Percentiles rank a stretch among this genome's conserved stretches.
These are phyloP conservation scores for Serpula lacrymans DNA, from an alignment of 768 basidiomycete species.

Conservation along the genomic window DNA sequence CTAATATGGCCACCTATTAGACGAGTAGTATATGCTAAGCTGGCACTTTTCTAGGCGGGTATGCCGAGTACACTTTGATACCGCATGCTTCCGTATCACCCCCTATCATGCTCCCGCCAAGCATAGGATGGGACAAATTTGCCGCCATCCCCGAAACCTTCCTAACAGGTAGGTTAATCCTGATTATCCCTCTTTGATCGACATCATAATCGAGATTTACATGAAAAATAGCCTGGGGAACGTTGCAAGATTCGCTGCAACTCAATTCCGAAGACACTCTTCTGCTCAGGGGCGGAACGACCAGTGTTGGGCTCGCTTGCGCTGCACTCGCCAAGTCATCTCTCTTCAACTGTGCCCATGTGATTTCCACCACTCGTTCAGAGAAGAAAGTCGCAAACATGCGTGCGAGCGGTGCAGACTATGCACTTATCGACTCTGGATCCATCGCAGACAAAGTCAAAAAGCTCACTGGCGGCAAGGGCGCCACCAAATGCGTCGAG, in stretches of 20 bases:
- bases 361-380: constrained; percentile 21
- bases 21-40: too few relatives aligned
- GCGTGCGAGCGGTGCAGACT: constrained; percentile 14
- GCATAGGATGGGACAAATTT: constrained; percentile 18
- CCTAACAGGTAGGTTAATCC: constrained; percentile 13
- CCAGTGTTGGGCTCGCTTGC: constrained; percentile 20
- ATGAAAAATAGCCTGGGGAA: constrained; percentile 16
- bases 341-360: constrained; percentile 15
- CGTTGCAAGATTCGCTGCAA: constrained; percentile 10
- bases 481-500: constrained; percentile 20
- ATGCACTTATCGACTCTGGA: constrained; percentile 16
- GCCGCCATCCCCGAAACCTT: constrained; percentile 24
- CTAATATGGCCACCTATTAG: too few relatives aligned
- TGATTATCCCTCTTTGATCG: neutral
- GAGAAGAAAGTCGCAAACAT: constrained; percentile 10
- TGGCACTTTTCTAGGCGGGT: constrained; percentile 11
- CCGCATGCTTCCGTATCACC: constrained; percentile 22
- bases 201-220: too few relatives aligned
- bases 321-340: constrained; percentile 19
- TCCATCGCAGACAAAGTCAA: constrained; percentile 17
- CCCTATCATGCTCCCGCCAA: constrained; percentile 13
- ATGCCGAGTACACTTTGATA: constrained; percentile 23
- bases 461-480: constrained; percentile 13
- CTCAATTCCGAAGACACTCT: constrained; percentile 16
- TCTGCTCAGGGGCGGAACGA: constrained; percentile 21